Evolutionary conservation across 495 filamentous ascomycete genomes (phyloP).

Genomic region (Aspergillus sparsus): DNA sequence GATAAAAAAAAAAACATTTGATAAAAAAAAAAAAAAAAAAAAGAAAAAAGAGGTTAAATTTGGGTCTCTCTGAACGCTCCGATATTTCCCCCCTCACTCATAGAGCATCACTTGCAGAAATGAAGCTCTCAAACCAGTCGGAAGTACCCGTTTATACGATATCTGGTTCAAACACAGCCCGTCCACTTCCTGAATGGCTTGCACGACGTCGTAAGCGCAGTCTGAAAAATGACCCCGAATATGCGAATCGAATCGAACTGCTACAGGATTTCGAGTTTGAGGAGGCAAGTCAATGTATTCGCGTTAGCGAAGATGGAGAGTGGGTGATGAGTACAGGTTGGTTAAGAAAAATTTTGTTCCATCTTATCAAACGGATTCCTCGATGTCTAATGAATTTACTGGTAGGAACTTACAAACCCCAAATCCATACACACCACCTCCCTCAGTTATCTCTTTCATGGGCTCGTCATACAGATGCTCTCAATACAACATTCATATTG

Average conservation of each 20-base stretch:
- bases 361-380: conserved; percentile 18
- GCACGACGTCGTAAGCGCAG: conserved; percentile 88
- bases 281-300: conserved; percentile 90
- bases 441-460: conserved; percentile 91
- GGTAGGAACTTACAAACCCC: conserved; percentile 84
- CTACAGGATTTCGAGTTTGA: conserved; percentile 99
- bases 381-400: too few species aligned
- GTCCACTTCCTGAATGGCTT: conserved; percentile 94
- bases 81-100: neutral
- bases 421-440: conserved; percentile 93
- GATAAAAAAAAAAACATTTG: conserved; percentile 23
- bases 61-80: neutral
- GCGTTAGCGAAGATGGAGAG: conserved; percentile 92
- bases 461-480: conserved; percentile 84
- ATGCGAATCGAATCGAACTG: conserved; percentile 88
- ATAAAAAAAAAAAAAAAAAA: conserved; percentile 7
- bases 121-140: conserved; percentile 88
- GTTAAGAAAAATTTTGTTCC: conserved; percentile 4
- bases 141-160: conserved; percentile 95
- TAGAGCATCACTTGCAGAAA: conserved; percentile 35
- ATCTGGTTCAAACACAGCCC: conserved; percentile 84
- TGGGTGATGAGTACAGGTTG: conserved; percentile 96
- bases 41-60: conserved; percentile 16
- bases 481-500: conserved; percentile 92
- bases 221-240: conserved; percentile 90